phyloP scores from a whole-genome alignment of 441 rosid genomes.

The Gossypium gossypioides region DNA sequence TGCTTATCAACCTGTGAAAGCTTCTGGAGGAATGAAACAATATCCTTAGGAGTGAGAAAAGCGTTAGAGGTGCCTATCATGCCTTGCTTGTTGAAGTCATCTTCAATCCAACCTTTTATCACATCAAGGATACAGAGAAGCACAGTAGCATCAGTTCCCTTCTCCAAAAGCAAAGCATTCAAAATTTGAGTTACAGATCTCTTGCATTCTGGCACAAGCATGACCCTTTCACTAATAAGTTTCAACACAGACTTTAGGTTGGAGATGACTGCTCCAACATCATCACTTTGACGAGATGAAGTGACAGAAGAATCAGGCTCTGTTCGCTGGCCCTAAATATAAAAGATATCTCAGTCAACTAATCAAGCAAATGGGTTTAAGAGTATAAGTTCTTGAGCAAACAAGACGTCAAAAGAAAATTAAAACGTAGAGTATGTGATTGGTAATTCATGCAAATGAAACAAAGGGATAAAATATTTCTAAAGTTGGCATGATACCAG shows the following conservation, averaged over 20 bases:
- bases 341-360: not conserved
- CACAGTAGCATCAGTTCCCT: conserved; percentile 80
- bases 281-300: conserved; percentile 81
- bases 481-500: not conserved
- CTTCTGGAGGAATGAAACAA: conserved; percentile 77
- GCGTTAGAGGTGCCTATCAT: conserved; percentile 34
- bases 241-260: conserved; percentile 73
- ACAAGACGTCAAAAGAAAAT: not conserved
- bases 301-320: conserved; percentile 87
- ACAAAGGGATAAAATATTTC: not conserved
- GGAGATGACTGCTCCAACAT: conserved; percentile 68
- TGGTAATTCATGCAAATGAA: not conserved
- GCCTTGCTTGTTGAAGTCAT: conserved; percentile 54
- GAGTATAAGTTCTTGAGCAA: not conserved
- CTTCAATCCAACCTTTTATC: conserved; percentile 83
- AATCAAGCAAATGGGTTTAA: not conserved
- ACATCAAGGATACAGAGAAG: conserved; percentile 80
- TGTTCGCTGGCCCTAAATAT: conserved; percentile 56
- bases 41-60: conserved; percentile 68
- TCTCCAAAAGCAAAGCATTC: conserved; percentile 77
- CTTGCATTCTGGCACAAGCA: conserved; percentile 81
- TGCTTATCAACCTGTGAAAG: conserved; percentile 92
- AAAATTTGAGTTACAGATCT: conserved; percentile 61
- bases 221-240: conserved; percentile 78
- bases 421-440: not conserved